These are phyloP conservation scores for Mortierella sp. DNA, from an alignment of 371 early-diverging fungal genomes.

Conservation along the genomic window DNA sequence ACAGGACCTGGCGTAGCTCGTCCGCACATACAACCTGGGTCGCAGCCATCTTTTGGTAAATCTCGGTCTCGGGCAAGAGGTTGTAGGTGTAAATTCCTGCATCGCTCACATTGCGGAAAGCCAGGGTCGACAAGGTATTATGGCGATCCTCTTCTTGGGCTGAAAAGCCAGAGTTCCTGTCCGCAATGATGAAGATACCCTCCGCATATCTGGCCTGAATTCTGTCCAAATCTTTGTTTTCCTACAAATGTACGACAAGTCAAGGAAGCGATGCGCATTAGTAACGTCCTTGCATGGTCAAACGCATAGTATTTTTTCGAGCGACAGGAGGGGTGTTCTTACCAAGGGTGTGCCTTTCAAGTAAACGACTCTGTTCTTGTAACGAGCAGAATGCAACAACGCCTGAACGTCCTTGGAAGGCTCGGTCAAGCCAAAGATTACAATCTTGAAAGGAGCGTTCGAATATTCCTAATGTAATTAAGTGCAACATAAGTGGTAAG, in stretches of 20 bases:
- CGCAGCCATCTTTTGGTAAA: conserved; percentile 73
- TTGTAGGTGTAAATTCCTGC: conserved; percentile 75
- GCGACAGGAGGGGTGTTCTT: not conserved
- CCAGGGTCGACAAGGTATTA: conserved; percentile 62
- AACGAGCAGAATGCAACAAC: conserved; percentile 54
- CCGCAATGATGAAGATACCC: conserved; percentile 56
- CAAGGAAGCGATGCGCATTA: not conserved
- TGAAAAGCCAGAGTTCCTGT: conserved; percentile 46
- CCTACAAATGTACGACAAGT: conserved; percentile 19
- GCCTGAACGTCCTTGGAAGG: conserved; percentile 69
- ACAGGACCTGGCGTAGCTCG: conserved; percentile 79
- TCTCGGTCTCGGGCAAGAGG: conserved; percentile 76
- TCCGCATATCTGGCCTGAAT: conserved; percentile 55
- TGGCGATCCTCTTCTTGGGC: conserved; percentile 69
- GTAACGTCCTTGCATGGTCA: not conserved
- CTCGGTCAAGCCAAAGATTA: conserved; percentile 68
- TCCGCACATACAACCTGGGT: conserved; percentile 79
- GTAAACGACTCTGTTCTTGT: conserved; percentile 57
- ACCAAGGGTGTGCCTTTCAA: conserved; percentile 54
- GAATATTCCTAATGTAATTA: conserved; percentile 58
- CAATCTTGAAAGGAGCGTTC: conserved; percentile 58
- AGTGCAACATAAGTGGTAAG: conserved; percentile 50
- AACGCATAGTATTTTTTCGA: not conserved
- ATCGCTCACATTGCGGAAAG: conserved; percentile 55
- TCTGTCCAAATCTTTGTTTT: conserved; percentile 53